Evolutionary conservation across 768 basidiomycete genomes (phyloP).

Genomic region (Naganishia friedmannii): DNA sequence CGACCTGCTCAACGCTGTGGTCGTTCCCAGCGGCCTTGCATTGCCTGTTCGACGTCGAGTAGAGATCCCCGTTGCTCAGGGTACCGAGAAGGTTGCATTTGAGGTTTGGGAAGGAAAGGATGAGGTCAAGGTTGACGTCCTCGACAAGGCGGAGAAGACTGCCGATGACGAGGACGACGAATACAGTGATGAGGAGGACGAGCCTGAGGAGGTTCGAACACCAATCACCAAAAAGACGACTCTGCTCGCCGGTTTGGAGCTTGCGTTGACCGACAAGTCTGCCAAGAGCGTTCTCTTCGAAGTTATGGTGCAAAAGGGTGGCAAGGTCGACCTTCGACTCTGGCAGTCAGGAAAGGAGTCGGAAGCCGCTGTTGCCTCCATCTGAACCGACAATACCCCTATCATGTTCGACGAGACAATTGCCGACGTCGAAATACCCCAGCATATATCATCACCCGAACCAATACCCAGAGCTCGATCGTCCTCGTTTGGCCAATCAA

Average conservation of each 20-base stretch:
- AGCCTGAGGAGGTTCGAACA: slow-evolving; percentile 47
- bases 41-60: slow-evolving; percentile 53
- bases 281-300: slow-evolving; percentile 42
- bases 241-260: slow-evolving; percentile 42
- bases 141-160: slow-evolving; percentile 33
- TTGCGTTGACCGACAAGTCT: slow-evolving; percentile 29
- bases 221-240: slow-evolving; percentile 43
- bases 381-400: slow-evolving; percentile 19
- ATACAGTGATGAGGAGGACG: slow-evolving; percentile 46
- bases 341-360: slow-evolving; percentile 48
- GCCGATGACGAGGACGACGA: slow-evolving; percentile 38
- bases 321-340: slow-evolving; percentile 39
- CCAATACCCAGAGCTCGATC: slow-evolving; percentile 18
- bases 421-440: slow-evolving; percentile 7
- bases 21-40: slow-evolving; percentile 47
- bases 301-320: slow-evolving; percentile 42
- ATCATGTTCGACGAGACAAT: not conserved
- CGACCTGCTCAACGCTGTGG: slow-evolving; percentile 38
- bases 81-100: slow-evolving; percentile 44
- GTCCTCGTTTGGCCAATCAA: slow-evolving; percentile 19
- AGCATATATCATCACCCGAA: slow-evolving; percentile 23
- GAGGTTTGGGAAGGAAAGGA: slow-evolving; percentile 54
- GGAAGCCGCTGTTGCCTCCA: slow-evolving; percentile 29
- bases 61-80: slow-evolving; percentile 49
- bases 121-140: slow-evolving; percentile 52